phyloP scores from a whole-genome alignment of 169 alveolate species.

The Miamiensis avidus region DNA sequence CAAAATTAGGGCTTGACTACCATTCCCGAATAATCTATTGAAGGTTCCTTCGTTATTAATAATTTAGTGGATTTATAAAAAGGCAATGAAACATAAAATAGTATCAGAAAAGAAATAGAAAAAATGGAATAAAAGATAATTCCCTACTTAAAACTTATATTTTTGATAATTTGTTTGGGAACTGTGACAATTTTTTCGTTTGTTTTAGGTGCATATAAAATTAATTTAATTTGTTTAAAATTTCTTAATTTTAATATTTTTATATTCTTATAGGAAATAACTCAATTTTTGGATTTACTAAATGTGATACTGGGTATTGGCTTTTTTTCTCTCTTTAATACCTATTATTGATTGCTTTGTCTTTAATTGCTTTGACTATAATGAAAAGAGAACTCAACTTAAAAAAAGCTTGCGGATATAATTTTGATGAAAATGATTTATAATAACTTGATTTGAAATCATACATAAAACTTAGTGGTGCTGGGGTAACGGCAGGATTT shows the following conservation, averaged over 20 bases:
- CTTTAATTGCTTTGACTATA: neutral
- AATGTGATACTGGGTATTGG: neutral
- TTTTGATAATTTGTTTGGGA: neutral
- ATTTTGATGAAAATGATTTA: neutral
- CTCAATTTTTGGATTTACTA: neutral
- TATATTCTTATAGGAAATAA: neutral
- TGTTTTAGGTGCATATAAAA: neutral
- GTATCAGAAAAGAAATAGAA: neutral
- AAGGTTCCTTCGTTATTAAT: too few relatives aligned
- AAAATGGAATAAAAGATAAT: neutral
- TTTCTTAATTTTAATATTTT: too few relatives aligned
- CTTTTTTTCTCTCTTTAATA: neutral
- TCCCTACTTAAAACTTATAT: neutral
- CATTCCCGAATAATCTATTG: too few relatives aligned
- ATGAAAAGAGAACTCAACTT: neutral
- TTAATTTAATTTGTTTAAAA: too few relatives aligned
- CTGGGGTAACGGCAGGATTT: neutral
- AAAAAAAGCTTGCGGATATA: neutral
- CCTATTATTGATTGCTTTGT: neutral
- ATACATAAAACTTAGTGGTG: neutral
- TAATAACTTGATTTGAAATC: neutral
- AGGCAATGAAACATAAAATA: too few relatives aligned
- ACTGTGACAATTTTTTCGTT: neutral
- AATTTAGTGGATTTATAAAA: too few relatives aligned
- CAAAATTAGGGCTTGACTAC: too few relatives aligned